These are phyloP conservation scores for Ceratocystiopsis minuta DNA, from an alignment of 2,329 filamentous ascomycete species.

Conservation along the genomic window DNA sequence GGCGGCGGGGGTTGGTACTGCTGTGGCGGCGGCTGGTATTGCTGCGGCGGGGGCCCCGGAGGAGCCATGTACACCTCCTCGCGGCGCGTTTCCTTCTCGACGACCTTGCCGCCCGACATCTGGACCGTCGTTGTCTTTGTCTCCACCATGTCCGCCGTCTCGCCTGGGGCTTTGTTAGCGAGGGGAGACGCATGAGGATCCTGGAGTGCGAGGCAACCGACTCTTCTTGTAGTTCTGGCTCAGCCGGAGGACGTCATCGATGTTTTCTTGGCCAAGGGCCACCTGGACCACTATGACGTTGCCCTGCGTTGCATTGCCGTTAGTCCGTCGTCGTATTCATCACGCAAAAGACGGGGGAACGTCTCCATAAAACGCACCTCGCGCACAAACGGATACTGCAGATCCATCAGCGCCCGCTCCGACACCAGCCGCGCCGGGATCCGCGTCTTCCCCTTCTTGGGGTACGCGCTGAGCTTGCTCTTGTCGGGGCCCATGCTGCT, in stretches of 20 bases:
- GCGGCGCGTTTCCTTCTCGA: constrained; percentile 28
- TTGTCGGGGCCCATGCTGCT: constrained; percentile 21
- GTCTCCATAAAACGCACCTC: constrained; percentile 53
- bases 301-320: constrained; percentile 38
- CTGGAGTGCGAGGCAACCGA: constrained; percentile 11
- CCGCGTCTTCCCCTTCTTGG: constrained; percentile 75
- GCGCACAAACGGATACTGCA: constrained; percentile 74
- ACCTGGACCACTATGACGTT: constrained; percentile 66
- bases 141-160: constrained; percentile 4
- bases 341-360: no score
- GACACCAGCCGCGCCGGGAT: constrained; percentile 70
- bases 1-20: no score
- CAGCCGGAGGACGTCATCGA: constrained; percentile 70
- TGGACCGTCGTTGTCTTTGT: constrained; percentile 4
- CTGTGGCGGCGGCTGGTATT: constrained; percentile 7
- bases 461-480: constrained; percentile 34
- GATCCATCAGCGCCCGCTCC: constrained; percentile 61
- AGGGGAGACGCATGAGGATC: not conserved
- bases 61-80: constrained; percentile 21
- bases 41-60: constrained; percentile 6
- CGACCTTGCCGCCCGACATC: constrained; percentile 18
- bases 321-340: not conserved
- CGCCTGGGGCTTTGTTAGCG: constrained; percentile 1
- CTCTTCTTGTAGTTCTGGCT: constrained; percentile 59
- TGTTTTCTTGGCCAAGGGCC: constrained; percentile 76